These are phyloP conservation scores for Diutina rugosa DNA, from an alignment of 1,139 yeast species.

Conservation along the genomic window DNA sequence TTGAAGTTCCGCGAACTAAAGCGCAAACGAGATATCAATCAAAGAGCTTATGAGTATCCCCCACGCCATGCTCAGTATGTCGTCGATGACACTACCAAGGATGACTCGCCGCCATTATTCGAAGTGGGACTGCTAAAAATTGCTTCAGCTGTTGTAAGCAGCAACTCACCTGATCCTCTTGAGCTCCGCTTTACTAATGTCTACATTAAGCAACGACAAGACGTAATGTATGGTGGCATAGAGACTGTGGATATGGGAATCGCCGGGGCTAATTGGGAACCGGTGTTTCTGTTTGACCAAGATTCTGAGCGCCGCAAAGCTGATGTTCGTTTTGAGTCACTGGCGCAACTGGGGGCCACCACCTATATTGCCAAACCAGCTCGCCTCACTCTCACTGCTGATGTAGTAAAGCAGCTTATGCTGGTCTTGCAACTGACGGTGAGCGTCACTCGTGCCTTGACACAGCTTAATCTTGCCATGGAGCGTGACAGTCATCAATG, in stretches of 20 bases:
- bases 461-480: neutral
- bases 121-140: neutral
- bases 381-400: neutral
- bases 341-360: constrained; percentile 15
- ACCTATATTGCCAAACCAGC: constrained; percentile 33
- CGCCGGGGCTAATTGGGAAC: constrained; percentile 8
- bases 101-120: neutral
- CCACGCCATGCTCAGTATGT: neutral
- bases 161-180: neutral
- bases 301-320: constrained; percentile 14
- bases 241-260: constrained; percentile 14
- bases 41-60: neutral
- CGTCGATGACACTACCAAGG: neutral
- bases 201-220: constrained; percentile 29
- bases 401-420: neutral
- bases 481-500: constrained; percentile 1
- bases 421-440: neutral
- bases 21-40: neutral
- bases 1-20: neutral
- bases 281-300: constrained; percentile 4
- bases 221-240: constrained; percentile 33
- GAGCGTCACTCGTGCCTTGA: neutral
- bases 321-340: constrained; percentile 39
- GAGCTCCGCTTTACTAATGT: constrained; percentile 16
- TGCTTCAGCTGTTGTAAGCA: neutral